phyloP scores from a whole-genome alignment of 352 stramenopile genomes.

The Aphanomyces astaci region DNA sequence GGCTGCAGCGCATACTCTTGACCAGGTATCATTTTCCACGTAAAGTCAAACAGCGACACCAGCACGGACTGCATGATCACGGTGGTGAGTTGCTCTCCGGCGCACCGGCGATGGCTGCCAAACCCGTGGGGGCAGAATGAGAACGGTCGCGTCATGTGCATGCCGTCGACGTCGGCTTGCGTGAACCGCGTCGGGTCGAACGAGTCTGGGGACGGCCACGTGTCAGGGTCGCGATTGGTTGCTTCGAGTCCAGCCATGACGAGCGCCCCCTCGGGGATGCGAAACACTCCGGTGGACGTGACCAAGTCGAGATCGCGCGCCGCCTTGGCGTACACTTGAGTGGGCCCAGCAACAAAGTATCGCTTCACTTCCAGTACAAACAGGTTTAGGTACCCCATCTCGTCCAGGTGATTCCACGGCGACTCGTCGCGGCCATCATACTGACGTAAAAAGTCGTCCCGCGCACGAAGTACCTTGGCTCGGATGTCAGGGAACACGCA shows the following conservation, averaged over 20 bases:
- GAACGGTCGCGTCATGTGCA: background rate
- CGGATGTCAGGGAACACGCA: background rate
- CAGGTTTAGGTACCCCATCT: slow-evolving; percentile 10
- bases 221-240: background rate
- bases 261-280: background rate
- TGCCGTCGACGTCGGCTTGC: background rate
- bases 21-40: slow-evolving; percentile 13
- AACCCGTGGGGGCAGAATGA: slow-evolving; percentile 5
- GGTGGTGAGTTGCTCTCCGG: background rate
- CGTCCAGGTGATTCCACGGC: slow-evolving; percentile 1
- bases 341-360: slow-evolving; percentile 4
- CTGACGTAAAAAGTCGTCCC: background rate
- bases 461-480: background rate
- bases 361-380: slow-evolving; percentile 17
- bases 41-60: slow-evolving; percentile 12
- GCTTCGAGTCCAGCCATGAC: slow-evolving; percentile 5
- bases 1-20: slow-evolving; percentile 1
- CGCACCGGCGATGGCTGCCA: background rate
- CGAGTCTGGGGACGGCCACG: background rate
- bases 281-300: background rate
- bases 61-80: background rate
- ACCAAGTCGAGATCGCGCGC: background rate
- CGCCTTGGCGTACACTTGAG: background rate
- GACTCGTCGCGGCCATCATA: slow-evolving; percentile 13
- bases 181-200: slow-evolving; percentile 16